A percentile compares a stretch with the other conserved stretches of the same genome.
Conservation (phyloP, 2,329 filamentous ascomycete genomes). For the Penicillium sp. region DNA sequence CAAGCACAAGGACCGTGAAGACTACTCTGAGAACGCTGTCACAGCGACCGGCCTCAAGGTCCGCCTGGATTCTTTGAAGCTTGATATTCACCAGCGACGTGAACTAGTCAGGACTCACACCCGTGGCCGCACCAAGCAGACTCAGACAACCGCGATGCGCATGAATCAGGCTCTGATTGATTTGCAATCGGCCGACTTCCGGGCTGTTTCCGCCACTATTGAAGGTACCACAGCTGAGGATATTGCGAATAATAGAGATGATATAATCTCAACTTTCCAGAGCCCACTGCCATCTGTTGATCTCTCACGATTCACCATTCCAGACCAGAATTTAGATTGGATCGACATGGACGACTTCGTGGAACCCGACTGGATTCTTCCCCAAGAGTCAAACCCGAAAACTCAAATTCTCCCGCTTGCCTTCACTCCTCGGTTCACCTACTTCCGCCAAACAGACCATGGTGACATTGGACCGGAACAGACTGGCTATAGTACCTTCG, state of each 20-base stretch:
- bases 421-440: constrained; percentile 91
- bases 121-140: constrained; percentile 71
- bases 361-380: constrained; percentile 93
- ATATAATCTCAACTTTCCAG: constrained; percentile 57
- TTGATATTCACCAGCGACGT: constrained; percentile 89
- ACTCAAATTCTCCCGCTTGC: constrained; percentile 92
- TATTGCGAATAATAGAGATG: constrained; percentile 60
- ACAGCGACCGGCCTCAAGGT: constrained; percentile 96
- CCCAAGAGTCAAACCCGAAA: constrained; percentile 83
- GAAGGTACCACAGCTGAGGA: constrained; percentile 75
- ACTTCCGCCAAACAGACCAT: constrained; percentile 96
- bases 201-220: constrained; percentile 89
- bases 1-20: constrained; percentile 94
- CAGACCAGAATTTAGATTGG: constrained; percentile 93
- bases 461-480: constrained; percentile 71
- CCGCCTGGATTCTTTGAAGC: constrained; percentile 92
- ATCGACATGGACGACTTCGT: constrained; percentile 99
- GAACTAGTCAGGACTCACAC: constrained; percentile 86
- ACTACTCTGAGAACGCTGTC: constrained; percentile 72
- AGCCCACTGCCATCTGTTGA: constrained; percentile 54
- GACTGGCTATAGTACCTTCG: constrained; percentile 82
- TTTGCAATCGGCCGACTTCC: constrained; percentile 84
- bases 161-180: constrained; percentile 94
- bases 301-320: constrained; percentile 88
- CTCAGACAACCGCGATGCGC: constrained; percentile 86